phyloP scores from a whole-genome alignment of 164 flowering plant genomes.

The Vitis riparia region DNA sequence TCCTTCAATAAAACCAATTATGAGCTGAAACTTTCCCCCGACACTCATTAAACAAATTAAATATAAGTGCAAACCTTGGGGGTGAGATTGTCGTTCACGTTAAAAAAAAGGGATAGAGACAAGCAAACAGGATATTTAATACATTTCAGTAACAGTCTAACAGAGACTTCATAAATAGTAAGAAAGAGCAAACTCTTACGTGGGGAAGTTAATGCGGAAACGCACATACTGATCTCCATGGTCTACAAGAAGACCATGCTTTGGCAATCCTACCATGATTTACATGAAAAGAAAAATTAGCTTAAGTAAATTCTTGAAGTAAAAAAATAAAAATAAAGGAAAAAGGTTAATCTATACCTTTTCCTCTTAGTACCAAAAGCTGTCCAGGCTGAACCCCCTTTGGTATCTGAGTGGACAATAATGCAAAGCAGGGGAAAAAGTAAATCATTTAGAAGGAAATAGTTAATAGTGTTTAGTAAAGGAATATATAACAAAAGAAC shows the following conservation, averaged over 20 bases:
- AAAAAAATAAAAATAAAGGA: no score
- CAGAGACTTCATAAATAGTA: background rate
- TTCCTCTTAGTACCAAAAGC: constrained; percentile 68
- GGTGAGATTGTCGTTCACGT: no score
- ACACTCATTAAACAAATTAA: no score
- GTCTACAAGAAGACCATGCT: constrained; percentile 53
- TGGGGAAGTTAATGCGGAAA: constrained; percentile 70
- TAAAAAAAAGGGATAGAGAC: background rate
- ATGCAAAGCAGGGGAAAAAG: constrained; percentile 2
- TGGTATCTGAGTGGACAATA: constrained; percentile 64
- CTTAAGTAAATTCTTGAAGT: background rate
- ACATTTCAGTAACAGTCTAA: no score
- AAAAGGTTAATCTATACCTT: constrained; percentile 44
- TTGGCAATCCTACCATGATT: constrained; percentile 64
- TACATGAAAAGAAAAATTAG: constrained; percentile 1
- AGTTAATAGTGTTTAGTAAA: background rate
- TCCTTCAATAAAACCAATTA: no score
- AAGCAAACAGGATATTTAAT: background rate
- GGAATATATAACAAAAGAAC: background rate
- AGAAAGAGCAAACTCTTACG: constrained; percentile 41
- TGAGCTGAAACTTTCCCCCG: no score
- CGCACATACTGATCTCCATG: constrained; percentile 90
- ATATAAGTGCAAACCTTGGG: no score
- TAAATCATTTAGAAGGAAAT: no score
- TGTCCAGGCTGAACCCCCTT: constrained; percentile 93